These are phyloP conservation scores for Aureobasidium melanogenum DNA, from an alignment of 2,329 filamentous ascomycete species.

Conservation along the genomic window DNA sequence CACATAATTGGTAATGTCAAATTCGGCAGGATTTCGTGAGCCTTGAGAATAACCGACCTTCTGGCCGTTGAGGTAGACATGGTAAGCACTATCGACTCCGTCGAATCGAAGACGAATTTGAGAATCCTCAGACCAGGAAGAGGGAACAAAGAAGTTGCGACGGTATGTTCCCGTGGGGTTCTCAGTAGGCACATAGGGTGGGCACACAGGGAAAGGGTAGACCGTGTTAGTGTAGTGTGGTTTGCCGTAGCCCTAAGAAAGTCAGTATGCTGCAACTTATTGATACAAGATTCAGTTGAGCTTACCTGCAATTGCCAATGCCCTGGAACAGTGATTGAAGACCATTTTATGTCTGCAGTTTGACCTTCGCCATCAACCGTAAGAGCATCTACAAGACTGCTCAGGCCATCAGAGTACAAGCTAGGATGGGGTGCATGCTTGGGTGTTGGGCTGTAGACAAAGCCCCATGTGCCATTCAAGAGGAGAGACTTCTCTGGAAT, in stretches of 20 bases:
- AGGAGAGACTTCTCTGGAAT: constrained; percentile 17
- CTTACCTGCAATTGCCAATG: constrained; percentile 22
- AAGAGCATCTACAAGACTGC: neutral
- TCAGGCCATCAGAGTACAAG: constrained; percentile 11
- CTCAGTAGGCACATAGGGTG: constrained; percentile 52
- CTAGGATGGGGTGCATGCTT: constrained; percentile 36
- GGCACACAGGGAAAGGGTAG: constrained; percentile 57
- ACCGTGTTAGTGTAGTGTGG: constrained; percentile 63
- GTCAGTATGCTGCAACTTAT: constrained; percentile 46
- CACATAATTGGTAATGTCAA: constrained; percentile 52
- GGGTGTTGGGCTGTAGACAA: constrained; percentile 42
- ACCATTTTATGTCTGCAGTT: constrained; percentile 1
- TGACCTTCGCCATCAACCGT: neutral
- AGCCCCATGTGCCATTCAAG: constrained; percentile 51
- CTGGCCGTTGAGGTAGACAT: constrained; percentile 58
- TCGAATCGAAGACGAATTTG: constrained; percentile 60
- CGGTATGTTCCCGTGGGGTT: constrained; percentile 59
- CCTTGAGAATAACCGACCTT: constrained; percentile 62
- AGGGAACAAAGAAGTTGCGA: constrained; percentile 46
- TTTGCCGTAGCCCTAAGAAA: constrained; percentile 57
- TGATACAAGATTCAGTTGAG: constrained; percentile 27
- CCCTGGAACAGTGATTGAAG: constrained; percentile 11
- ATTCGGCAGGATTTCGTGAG: constrained; percentile 59
- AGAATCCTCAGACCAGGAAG: constrained; percentile 34
- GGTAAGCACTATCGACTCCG: constrained; percentile 63